phyloP scores from a whole-genome alignment of 768 basidiomycete species.

The Lactifluus echinatus region DNA sequence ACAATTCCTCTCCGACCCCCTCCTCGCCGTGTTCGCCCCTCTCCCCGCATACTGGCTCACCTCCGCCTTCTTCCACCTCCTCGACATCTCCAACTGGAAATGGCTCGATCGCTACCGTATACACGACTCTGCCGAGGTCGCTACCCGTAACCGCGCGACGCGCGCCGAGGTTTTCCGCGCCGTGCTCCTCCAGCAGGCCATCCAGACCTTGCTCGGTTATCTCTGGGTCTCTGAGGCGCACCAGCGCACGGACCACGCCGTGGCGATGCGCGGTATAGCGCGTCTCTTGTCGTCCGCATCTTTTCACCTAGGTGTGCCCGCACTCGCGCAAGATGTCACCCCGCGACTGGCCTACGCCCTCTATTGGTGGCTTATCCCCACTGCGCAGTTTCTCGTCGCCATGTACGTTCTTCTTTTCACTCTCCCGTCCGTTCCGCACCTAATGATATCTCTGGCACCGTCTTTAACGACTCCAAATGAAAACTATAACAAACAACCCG shows the following conservation, averaged over 20 bases:
- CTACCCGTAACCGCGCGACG: slow-evolving; percentile 64
- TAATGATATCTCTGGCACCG: no score
- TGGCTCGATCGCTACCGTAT: slow-evolving; percentile 80
- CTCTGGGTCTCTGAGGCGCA: slow-evolving; percentile 48
- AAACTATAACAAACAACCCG: no score
- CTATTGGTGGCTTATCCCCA: slow-evolving; percentile 94
- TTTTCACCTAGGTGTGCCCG: slow-evolving; percentile 28
- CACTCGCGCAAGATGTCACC: slow-evolving; percentile 33
- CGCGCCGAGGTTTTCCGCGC: slow-evolving; percentile 64
- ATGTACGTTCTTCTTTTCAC: slow-evolving; percentile 50
- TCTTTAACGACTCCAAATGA: no score
- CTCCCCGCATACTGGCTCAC: slow-evolving; percentile 77
- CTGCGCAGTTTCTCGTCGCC: slow-evolving; percentile 60
- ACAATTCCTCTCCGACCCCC: slow-evolving; percentile 55
- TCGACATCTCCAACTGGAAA: slow-evolving; percentile 71
- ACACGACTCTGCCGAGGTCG: slow-evolving; percentile 79
- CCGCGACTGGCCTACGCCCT: slow-evolving; percentile 43
- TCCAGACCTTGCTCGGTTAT: slow-evolving; percentile 74
- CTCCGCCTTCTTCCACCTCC: slow-evolving; percentile 69
- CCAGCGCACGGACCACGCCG: slow-evolving; percentile 13
- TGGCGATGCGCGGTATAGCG: slow-evolving; percentile 23
- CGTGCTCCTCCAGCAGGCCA: slow-evolving; percentile 75
- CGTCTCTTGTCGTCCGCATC: not conserved
- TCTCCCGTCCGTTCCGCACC: no score
- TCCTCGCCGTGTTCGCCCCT: slow-evolving; percentile 65